phyloP scores from a whole-genome alignment of 768 basidiomycete genomes.

The Termitomyces sp. region DNA sequence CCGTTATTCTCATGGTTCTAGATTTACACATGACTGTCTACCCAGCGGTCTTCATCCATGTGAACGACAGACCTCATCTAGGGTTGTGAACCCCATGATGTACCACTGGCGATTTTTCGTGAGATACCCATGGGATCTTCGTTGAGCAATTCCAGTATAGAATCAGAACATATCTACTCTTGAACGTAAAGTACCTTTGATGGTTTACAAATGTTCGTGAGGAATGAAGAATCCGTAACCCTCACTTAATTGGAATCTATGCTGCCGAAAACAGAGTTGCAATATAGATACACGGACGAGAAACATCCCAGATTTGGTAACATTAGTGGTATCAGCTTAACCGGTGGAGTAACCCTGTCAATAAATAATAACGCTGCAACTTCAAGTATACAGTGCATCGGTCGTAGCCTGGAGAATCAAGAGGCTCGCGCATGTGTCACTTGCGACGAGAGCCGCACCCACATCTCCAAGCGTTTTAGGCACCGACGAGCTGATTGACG shows the following conservation, averaged over 20 bases:
- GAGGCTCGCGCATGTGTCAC: slow-evolving; percentile 43
- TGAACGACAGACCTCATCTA: too few species aligned
- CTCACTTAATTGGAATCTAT: background rate
- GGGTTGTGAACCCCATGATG: background rate
- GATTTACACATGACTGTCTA: background rate
- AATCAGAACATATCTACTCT: background rate
- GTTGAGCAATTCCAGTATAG: background rate
- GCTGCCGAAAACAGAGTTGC: background rate
- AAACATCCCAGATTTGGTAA: background rate
- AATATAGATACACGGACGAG: background rate
- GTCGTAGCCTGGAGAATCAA: slow-evolving; percentile 43
- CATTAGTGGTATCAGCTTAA: background rate
- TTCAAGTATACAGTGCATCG: background rate
- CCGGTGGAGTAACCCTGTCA: background rate
- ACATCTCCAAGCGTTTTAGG: slow-evolving; percentile 74
- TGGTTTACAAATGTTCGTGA: background rate
- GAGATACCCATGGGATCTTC: background rate
- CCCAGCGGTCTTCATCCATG: too few species aligned
- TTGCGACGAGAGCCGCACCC: slow-evolving; percentile 60
- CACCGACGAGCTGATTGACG: slow-evolving; percentile 47
- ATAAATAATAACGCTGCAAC: background rate
- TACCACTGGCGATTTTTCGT: background rate
- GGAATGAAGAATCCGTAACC: background rate
- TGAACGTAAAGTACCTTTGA: background rate
- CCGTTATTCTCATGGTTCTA: background rate